Evolutionary conservation across 352 stramenopile genomes (phyloP).

Genomic region (Phytophthora cactorum): DNA sequence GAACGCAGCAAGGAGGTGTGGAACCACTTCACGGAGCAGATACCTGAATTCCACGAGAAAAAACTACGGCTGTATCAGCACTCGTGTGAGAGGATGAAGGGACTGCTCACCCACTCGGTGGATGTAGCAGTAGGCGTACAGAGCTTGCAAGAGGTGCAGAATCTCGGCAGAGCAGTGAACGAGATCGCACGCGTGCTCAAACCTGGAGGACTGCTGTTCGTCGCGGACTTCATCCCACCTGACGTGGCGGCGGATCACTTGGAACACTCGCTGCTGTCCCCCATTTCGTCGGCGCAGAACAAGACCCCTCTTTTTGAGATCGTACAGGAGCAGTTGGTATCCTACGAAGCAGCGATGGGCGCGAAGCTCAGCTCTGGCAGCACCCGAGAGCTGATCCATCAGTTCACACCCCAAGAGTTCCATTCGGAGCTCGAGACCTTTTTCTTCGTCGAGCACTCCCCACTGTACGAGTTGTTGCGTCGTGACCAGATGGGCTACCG

Average conservation of each 20-base stretch:
- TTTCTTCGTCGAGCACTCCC: conserved; percentile 59
- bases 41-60: conserved; percentile 40
- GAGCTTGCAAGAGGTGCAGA: conserved; percentile 69
- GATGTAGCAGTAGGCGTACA: conserved; percentile 66
- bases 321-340: conserved; percentile 54
- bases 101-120: conserved; percentile 55
- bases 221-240: conserved; percentile 74
- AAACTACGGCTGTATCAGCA: conserved; percentile 68
- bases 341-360: conserved; percentile 49
- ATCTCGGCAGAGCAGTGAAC: conserved; percentile 46
- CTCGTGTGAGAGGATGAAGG: conserved; percentile 69
- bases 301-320: conserved; percentile 46
- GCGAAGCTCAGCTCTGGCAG: conserved; percentile 47
- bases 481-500: conserved; percentile 59
- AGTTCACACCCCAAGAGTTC: conserved; percentile 52
- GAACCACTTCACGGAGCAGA: conserved; percentile 51
- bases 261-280: conserved; percentile 46
- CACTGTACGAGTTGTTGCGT: conserved; percentile 51
- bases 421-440: conserved; percentile 60
- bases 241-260: conserved; percentile 45
- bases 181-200: conserved; percentile 71
- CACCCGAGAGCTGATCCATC: conserved; percentile 43
- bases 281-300: conserved; percentile 38
- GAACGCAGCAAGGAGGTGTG: conserved; percentile 72
- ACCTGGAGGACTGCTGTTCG: conserved; percentile 60